These are phyloP conservation scores for Amaranthus tricolor DNA, from an alignment of 179 eudicot genomes.

Conservation along the genomic window DNA sequence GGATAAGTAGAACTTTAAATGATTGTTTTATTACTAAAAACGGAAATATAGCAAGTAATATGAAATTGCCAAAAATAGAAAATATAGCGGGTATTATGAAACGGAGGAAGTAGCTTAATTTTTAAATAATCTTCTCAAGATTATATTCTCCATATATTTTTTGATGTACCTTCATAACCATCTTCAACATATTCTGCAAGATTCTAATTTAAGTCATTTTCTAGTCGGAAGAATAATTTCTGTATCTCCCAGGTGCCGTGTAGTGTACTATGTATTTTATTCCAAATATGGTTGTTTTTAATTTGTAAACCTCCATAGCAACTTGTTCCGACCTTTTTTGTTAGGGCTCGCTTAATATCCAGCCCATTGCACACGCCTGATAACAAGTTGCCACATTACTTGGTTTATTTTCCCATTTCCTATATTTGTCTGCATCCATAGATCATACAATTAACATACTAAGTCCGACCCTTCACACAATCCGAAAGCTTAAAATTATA, in stretches of 20 bases:
- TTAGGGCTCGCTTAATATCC: too few species aligned
- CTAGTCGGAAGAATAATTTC: conserved; percentile 4
- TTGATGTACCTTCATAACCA: background rate
- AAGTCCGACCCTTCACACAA: background rate
- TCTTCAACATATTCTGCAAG: conserved; percentile 24
- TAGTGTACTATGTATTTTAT: conserved; percentile 14
- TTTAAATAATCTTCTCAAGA: background rate
- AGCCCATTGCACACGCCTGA: too few species aligned
- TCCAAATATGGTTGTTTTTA: conserved; percentile 10
- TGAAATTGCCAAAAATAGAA: too few species aligned
- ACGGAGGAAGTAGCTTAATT: too few species aligned
- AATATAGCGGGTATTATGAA: too few species aligned
- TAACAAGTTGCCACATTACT: conserved; percentile 2
- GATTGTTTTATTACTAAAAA: too few species aligned
- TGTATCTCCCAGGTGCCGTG: conserved; percentile 7
- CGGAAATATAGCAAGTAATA: too few species aligned
- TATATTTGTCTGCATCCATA: conserved; percentile 10
- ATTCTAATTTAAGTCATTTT: conserved; percentile 15
- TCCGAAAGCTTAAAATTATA: background rate
- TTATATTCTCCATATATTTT: background rate
- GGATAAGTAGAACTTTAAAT: too few species aligned
- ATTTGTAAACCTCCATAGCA: conserved; percentile 6
- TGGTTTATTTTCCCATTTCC: background rate
- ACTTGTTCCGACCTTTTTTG: too few species aligned
- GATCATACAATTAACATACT: conserved; percentile 18